Conservation (phyloP, 805 yeast species). For the Wickerhamiella brachini region DNA sequence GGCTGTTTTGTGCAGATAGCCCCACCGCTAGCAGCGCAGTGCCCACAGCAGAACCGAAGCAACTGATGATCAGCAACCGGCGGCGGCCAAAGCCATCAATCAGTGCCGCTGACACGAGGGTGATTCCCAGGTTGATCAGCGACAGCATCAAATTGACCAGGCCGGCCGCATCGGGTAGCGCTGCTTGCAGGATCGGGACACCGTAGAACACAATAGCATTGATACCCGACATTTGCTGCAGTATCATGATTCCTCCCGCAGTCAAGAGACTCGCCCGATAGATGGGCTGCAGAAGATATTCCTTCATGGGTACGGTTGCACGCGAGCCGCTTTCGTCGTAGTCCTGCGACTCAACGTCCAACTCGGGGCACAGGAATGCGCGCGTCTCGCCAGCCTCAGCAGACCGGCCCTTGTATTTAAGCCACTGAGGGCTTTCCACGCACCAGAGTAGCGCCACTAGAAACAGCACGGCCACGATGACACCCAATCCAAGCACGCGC, state of each 20-base stretch:
- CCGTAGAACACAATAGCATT: slow-evolving; percentile 91
- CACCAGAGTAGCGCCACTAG: slow-evolving; percentile 28
- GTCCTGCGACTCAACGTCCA: neutral
- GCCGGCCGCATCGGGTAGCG: slow-evolving; percentile 61
- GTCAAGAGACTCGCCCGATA: slow-evolving; percentile 48
- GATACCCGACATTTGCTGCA: slow-evolving; percentile 89
- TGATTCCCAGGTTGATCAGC: slow-evolving; percentile 56
- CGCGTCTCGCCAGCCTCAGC: neutral
- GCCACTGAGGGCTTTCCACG: slow-evolving; percentile 80
- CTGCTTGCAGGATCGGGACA: slow-evolving; percentile 59
- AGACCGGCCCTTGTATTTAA: slow-evolving; percentile 17
- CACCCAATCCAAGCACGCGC: slow-evolving; percentile 47
- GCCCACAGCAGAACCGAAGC: slow-evolving; percentile 51
- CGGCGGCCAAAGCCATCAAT: slow-evolving; percentile 70
- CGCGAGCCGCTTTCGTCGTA: neutral
- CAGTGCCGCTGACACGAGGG: slow-evolving; percentile 56
- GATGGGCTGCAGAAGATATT: slow-evolving; percentile 38
- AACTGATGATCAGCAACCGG: slow-evolving; percentile 54
- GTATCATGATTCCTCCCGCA: slow-evolving; percentile 57
- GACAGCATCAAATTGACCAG: slow-evolving; percentile 66
- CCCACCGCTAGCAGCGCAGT: slow-evolving; percentile 55
- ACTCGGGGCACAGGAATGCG: neutral
- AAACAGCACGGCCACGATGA: slow-evolving; percentile 37
- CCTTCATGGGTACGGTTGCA: slow-evolving; percentile 14
- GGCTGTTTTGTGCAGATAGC: slow-evolving; percentile 35